Evolutionary conservation across 306 rosid species (phyloP).

Genomic region (Inga leiocalycina): DNA sequence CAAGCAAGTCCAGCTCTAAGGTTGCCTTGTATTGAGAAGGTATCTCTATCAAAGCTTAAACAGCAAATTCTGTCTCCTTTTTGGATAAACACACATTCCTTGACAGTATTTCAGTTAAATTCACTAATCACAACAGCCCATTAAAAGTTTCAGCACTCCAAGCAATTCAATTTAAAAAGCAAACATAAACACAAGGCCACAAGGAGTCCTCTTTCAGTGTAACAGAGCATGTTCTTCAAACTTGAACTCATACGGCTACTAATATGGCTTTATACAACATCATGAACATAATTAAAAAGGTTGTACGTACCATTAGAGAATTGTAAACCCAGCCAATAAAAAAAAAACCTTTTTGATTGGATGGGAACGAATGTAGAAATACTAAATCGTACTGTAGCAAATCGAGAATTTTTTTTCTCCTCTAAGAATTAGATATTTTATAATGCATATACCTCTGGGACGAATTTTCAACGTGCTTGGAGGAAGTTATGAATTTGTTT

Average conservation of each 20-base stretch:
- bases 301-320: not conserved
- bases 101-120: constrained; percentile 77
- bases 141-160: not conserved
- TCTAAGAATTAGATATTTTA: not conserved
- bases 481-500: not conserved
- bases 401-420: too few species aligned
- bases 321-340: not conserved
- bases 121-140: constrained; percentile 37
- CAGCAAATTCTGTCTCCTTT: constrained; percentile 74
- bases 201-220: not conserved
- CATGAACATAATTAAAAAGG: not conserved
- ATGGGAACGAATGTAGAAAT: not conserved
- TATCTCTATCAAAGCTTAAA: constrained; percentile 88
- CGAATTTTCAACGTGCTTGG: too few species aligned
- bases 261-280: not conserved
- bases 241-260: not conserved
- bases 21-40: constrained; percentile 94
- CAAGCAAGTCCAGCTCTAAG: constrained; percentile 43
- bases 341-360: not conserved
- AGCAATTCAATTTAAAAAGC: too few species aligned
- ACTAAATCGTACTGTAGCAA: not conserved
- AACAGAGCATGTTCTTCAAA: not conserved
- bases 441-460: not conserved
- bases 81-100: constrained; percentile 48
- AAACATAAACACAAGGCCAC: not conserved